Conservation (phyloP, 495 filamentous ascomycete genomes). For the Hyphodiscus hymeniophilus region DNA sequence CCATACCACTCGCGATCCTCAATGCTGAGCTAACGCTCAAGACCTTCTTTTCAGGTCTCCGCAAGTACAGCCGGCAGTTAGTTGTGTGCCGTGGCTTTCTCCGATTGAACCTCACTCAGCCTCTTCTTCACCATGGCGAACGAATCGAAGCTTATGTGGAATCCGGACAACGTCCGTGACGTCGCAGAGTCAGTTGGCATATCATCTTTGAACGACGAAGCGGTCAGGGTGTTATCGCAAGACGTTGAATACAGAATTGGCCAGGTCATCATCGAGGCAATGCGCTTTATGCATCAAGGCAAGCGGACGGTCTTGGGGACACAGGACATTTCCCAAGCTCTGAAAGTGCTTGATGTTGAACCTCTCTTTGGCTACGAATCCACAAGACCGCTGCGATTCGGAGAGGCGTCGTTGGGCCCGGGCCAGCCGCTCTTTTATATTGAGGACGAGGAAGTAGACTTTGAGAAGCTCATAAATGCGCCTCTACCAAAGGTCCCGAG, state of each 20-base stretch:
- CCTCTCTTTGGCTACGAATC: conserved; percentile 95
- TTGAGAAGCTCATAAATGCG: conserved; percentile 96
- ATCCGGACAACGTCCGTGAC: conserved; percentile 88
- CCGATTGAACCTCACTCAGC: not conserved
- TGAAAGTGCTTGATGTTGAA: conserved; percentile 82
- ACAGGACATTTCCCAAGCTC: conserved; percentile 74
- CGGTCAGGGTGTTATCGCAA: conserved; percentile 73
- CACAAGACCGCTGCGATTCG: conserved; percentile 75
- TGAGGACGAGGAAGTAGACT: conserved; percentile 97
- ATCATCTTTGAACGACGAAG: conserved; percentile 65
- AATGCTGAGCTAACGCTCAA: not conserved
- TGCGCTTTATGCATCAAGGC: conserved; percentile 89
- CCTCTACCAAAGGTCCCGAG: conserved; percentile 88
- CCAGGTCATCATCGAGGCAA: conserved; percentile 84
- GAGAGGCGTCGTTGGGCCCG: conserved; percentile 86
- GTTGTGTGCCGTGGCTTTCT: not conserved
- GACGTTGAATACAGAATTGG: conserved; percentile 93
- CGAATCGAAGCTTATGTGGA: conserved; percentile 60
- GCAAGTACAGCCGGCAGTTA: too few species aligned
- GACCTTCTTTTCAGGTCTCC: not conserved
- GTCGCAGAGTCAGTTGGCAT: conserved; percentile 95
- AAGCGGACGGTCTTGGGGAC: conserved; percentile 77
- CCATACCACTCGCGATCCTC: not conserved
- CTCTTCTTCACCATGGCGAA: not conserved
- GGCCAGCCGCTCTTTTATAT: conserved; percentile 97